These are phyloP conservation scores for Lathyrus sativus DNA, from an alignment of 306 rosid species.

Conservation along the genomic window DNA sequence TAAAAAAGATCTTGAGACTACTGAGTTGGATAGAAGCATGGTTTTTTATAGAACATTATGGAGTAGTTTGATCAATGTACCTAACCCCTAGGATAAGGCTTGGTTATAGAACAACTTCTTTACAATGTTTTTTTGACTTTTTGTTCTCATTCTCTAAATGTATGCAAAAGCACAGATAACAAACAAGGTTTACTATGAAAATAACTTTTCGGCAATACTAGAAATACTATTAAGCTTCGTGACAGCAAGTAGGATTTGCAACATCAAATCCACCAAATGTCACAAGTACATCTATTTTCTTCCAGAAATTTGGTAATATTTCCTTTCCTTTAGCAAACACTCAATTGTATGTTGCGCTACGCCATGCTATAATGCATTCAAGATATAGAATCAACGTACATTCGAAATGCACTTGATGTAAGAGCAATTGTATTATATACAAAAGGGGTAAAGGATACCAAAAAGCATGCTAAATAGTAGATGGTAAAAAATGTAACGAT, in stretches of 20 bases:
- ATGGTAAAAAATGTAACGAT: conserved; percentile 19
- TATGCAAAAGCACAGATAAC: too few relatives aligned
- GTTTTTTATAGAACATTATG: too few relatives aligned
- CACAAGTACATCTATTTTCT: background rate
- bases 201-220: background rate
- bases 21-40: too few relatives aligned
- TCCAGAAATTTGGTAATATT: background rate
- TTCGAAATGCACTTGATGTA: background rate
- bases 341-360: background rate
- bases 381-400: background rate
- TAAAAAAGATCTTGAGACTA: too few relatives aligned
- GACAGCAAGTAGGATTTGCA: background rate
- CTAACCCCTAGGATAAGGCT: too few relatives aligned
- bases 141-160: background rate
- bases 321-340: too few relatives aligned
- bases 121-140: background rate
- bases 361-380: background rate
- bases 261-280: background rate
- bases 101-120: background rate
- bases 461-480: background rate
- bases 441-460: conserved; percentile 24
- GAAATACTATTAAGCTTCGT: background rate
- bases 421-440: background rate
- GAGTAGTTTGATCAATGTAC: too few relatives aligned
- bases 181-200: too few relatives aligned